Conservation (phyloP, 441 rosid genomes). For the Euphorbia neoarborescens region DNA sequence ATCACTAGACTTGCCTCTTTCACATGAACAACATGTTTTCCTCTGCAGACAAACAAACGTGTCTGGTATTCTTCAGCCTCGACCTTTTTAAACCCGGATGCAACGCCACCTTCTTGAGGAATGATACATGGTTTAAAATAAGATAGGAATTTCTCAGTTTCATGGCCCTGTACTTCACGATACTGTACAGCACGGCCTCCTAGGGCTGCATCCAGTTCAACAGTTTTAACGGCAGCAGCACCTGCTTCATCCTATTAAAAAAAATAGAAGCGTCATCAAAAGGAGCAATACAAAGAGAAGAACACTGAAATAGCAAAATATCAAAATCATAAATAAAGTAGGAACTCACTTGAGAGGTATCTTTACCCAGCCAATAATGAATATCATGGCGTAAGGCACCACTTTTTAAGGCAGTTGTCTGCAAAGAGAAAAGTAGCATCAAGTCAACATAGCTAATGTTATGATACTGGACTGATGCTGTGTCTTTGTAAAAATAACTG, state of each 20-base stretch:
- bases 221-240: constrained; percentile 70
- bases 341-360: constrained; percentile 62
- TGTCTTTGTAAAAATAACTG: background rate
- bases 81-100: constrained; percentile 84
- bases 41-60: constrained; percentile 80
- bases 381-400: constrained; percentile 86
- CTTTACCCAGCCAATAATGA: constrained; percentile 97
- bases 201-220: constrained; percentile 89
- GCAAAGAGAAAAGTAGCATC: constrained; percentile 13
- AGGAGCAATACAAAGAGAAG: constrained; percentile 8
- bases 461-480: background rate
- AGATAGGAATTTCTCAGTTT: constrained; percentile 87
- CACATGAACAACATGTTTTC: constrained; percentile 90
- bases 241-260: constrained; percentile 88
- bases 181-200: constrained; percentile 98
- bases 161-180: constrained; percentile 96
- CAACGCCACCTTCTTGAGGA: constrained; percentile 91
- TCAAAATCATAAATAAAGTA: constrained; percentile 4
- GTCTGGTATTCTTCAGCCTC: constrained; percentile 67
- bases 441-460: background rate
- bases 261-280: constrained; percentile 23
- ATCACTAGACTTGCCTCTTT: constrained; percentile 62
- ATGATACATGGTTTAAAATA: constrained; percentile 95
- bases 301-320: background rate
- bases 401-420: constrained; percentile 77